These are phyloP conservation scores for Saccharomyces eubayanus DNA, from an alignment of 805 yeast genomes.

Conservation along the genomic window DNA sequence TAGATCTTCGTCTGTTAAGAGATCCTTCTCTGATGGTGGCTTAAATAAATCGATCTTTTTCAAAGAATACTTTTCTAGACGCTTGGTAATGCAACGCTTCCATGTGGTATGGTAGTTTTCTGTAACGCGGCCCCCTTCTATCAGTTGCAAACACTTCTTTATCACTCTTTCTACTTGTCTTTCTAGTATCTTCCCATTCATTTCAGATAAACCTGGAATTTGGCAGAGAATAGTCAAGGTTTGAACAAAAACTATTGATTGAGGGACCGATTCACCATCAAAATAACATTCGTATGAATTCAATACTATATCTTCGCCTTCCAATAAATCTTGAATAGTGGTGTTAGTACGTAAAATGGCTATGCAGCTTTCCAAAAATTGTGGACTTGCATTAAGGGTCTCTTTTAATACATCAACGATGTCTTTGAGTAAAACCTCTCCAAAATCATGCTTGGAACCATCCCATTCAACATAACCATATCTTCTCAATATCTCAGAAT, in stretches of 20 bases:
- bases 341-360: constrained; percentile 24
- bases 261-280: constrained; percentile 53
- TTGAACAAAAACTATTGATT: constrained; percentile 47
- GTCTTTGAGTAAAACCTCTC: constrained; percentile 50
- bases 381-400: constrained; percentile 17
- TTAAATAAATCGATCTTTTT: constrained; percentile 4
- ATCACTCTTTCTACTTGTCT: constrained; percentile 41
- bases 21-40: constrained; percentile 1
- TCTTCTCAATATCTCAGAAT: constrained; percentile 79
- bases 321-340: constrained; percentile 30
- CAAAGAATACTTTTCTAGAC: constrained; percentile 38
- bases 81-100: constrained; percentile 21
- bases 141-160: constrained; percentile 53
- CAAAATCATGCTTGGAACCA: constrained; percentile 72
- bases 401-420: constrained; percentile 28
- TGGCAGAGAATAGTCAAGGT: constrained; percentile 36
- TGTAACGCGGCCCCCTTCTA: constrained; percentile 46
- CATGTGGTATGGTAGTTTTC: constrained; percentile 23
- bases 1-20: constrained; percentile 16
- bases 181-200: constrained; percentile 17
- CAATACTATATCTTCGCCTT: constrained; percentile 35
- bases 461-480: constrained; percentile 81
- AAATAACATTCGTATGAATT: constrained; percentile 57
- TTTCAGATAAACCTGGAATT: constrained; percentile 17
- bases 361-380: constrained; percentile 33